Evolutionary conservation across 495 filamentous ascomycete species (phyloP).

Genomic region (Glonium stellatum): DNA sequence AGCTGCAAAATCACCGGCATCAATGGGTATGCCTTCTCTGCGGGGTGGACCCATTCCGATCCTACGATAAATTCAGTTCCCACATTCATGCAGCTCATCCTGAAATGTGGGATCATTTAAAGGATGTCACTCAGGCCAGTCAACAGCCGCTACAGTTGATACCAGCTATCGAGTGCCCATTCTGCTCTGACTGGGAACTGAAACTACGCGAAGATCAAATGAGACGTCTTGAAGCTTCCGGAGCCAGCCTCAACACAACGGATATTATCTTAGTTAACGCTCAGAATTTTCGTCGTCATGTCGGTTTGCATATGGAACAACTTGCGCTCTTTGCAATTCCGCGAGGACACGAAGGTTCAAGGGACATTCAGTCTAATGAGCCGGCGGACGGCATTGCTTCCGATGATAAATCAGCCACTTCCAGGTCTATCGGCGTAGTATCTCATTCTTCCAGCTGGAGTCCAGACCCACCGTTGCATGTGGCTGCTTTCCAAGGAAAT

Average conservation of each 20-base stretch:
- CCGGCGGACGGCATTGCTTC: no score
- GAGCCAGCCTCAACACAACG: neutral
- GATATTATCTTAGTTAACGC: slow-evolving; percentile 5
- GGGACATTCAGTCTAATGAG: slow-evolving; percentile 4
- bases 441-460: no score
- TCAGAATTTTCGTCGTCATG: slow-evolving; percentile 9
- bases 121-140: no score
- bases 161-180: slow-evolving; percentile 13
- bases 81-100: no score
- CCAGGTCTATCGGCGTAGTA: no score
- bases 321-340: slow-evolving; percentile 14
- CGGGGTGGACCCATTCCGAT: neutral
- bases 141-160: slow-evolving; percentile 7
- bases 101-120: no score
- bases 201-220: slow-evolving; percentile 2
- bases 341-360: neutral
- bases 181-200: slow-evolving; percentile 8
- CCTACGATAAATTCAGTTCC: no score
- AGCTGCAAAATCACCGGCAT: slow-evolving; percentile 30
- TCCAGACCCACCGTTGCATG: no score
- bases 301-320: slow-evolving; percentile 16
- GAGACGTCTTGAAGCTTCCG: neutral
- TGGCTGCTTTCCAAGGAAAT: no score
- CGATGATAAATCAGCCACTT: no score
- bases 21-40: slow-evolving; percentile 30